Conservation (phyloP, 2,329 filamentous ascomycete species). For the Colletotrichum trifolii region DNA sequence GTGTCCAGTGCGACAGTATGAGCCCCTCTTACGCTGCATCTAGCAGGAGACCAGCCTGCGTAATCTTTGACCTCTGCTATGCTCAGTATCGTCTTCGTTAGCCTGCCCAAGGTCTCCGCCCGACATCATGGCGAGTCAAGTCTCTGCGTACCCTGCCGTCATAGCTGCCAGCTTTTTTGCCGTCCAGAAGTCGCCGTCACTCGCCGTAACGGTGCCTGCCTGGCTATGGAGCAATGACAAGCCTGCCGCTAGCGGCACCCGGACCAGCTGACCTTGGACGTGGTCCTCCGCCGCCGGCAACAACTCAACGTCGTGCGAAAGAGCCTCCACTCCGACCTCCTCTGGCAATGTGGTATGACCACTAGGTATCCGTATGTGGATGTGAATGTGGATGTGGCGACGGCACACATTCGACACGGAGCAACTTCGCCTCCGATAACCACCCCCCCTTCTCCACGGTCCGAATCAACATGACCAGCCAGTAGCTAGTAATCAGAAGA, state of each 20-base stretch:
- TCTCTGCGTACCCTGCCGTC: conserved; percentile 11
- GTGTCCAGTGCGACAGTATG: too few relatives aligned
- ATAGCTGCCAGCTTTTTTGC: conserved; percentile 1
- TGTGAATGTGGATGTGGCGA: too few relatives aligned
- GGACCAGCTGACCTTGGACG: conserved; percentile 14
- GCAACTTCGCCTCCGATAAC: neutral
- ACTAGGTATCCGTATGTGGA: too few relatives aligned
- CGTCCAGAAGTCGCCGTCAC: neutral
- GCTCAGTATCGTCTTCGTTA: conserved; percentile 9
- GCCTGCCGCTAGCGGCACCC: conserved; percentile 18
- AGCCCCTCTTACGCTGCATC: conserved; percentile 4
- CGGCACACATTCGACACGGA: neutral
- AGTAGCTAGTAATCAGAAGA: neutral
- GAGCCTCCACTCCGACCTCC: conserved; percentile 21
- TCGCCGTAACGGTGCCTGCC: conserved; percentile 31
- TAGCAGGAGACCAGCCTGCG: conserved; percentile 12
- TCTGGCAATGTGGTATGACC: too few relatives aligned
- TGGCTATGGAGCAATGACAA: conserved; percentile 4
- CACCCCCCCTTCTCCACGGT: conserved; percentile 12
- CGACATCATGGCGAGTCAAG: conserved; percentile 21
- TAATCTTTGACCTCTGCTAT: conserved; percentile 1
- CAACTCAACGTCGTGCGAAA: conserved; percentile 22
- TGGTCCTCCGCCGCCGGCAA: neutral
- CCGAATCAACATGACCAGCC: neutral
- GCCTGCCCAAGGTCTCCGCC: conserved; percentile 24